These are phyloP conservation scores for Euphorbia pulcherrima DNA, from an alignment of 345 rosid species.

Conservation along the genomic window DNA sequence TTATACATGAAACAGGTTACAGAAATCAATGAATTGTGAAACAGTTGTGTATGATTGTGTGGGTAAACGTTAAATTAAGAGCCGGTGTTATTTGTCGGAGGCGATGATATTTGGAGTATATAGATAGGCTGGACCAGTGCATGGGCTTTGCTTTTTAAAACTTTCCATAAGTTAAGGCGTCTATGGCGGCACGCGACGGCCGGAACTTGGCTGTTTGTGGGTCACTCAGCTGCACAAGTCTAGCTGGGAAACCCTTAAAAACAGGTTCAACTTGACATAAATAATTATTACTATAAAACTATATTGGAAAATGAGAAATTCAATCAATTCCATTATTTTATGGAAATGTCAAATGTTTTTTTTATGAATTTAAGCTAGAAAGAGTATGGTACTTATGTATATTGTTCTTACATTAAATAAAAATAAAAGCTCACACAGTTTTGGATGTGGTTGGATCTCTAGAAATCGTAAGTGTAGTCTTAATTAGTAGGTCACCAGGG, in stretches of 20 bases:
- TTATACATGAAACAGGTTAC: not conserved
- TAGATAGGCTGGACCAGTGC: not conserved
- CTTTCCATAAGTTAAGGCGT: constrained; percentile 3
- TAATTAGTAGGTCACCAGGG: too few species aligned
- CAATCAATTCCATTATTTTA: too few species aligned
- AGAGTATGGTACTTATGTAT: too few species aligned
- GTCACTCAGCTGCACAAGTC: not conserved
- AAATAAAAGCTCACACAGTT: too few species aligned
- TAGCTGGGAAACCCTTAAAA: not conserved
- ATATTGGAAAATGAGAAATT: too few species aligned
- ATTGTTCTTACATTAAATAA: too few species aligned
- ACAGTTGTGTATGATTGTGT: not conserved
- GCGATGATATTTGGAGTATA: not conserved
- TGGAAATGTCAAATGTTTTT: too few species aligned
- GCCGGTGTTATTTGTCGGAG: not conserved
- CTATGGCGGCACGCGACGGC: not conserved
- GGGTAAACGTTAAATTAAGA: not conserved
- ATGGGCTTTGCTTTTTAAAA: not conserved
- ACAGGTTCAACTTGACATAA: too few species aligned
- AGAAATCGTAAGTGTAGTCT: too few species aligned
- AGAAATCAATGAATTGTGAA: not conserved
- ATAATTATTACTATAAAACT: too few species aligned
- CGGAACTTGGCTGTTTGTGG: not conserved
- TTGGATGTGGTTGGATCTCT: too few species aligned
- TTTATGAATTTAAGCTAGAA: too few species aligned